Conservation (phyloP, 2,329 filamentous ascomycete species). For the Dactylellina haptotyla region DNA sequence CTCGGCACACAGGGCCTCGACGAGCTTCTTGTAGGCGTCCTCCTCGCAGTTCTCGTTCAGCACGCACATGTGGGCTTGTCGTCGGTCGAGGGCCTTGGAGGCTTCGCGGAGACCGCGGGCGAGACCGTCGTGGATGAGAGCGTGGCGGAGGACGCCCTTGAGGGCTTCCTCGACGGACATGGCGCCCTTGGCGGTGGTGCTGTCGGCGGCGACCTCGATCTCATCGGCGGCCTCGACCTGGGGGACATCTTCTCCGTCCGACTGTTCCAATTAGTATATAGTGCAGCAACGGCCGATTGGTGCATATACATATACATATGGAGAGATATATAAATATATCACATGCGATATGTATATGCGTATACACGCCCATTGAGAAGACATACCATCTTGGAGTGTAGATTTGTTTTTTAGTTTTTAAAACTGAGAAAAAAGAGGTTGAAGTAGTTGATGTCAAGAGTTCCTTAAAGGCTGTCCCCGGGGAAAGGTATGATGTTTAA, state of each 20-base stretch:
- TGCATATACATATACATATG: background rate
- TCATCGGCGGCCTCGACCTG: constrained; percentile 76
- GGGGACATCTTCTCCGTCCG: constrained; percentile 99
- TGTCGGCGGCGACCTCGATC: constrained; percentile 95
- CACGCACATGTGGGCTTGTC: constrained; percentile 99
- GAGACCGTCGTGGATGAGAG: constrained; percentile 99
- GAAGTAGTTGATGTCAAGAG: constrained; percentile 49
- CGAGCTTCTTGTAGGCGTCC: constrained; percentile 99
- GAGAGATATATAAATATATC: background rate
- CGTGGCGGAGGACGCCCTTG: constrained; percentile 98
- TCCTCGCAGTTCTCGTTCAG: constrained; percentile 99
- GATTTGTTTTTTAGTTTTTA: constrained; percentile 18
- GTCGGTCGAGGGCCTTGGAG: constrained; percentile 97
- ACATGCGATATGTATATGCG: background rate
- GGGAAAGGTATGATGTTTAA: background rate
- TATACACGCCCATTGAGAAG: too few relatives aligned
- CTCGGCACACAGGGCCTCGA: constrained; percentile 97
- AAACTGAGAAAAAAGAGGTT: background rate
- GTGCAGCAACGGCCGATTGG: too few relatives aligned
- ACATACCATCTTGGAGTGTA: constrained; percentile 44
- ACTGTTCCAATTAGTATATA: too few relatives aligned
- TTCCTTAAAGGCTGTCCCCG: constrained; percentile 55
- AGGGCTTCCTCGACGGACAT: constrained; percentile 99
- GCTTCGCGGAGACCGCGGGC: constrained; percentile 98
- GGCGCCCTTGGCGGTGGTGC: constrained; percentile 79